Base-by-base conservation (phyloP, 2,329 filamentous ascomycete species). In the Capronia americana region DNA sequence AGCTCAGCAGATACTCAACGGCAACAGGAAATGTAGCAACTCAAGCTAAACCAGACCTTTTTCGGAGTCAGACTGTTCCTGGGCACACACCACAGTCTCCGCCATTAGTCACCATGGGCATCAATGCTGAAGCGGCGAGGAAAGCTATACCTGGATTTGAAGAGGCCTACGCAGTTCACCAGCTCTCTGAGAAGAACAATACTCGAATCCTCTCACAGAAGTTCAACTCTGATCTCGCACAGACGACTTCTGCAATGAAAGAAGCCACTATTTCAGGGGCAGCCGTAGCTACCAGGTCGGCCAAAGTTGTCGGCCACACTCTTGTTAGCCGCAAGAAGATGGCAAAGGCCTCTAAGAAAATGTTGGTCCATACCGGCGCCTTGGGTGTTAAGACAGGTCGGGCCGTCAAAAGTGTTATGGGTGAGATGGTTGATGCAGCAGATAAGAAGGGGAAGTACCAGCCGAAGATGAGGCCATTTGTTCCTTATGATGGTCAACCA, bases 361-460 rank as follows among this genome's bases (percentile, higher is more conserved):
- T 57, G 17, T 28, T 61, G n/a, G 38, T 65, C 7, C 46, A 61
- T 14, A 61, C 57, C 1, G 63, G 63, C 2, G 63, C 63, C 17
- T 10, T 65, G 2, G 34, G 57, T 24, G 38, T 65, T 2, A 61
- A 65, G 51, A 65, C 58, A 26, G 63, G 57, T 8, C 48, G 57
- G 34, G 63, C 63, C 0, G 20, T 61, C 30, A 61, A 61, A 51
- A 23, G 48, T 17, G 12, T 65, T 17, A 55, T 61, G 63, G 24
- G 38, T 34, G 63, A 65, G 32, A 65, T 65, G 63, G 56, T 65
- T 20, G 57, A 65, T 11, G 57, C 48, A 34, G 57, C 63, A 8
- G 63, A 61, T 30, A 57, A 57, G 34, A 65, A 65, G 50, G 63
- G 63, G 12, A 61, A 61, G 12, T 61, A 65, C 32, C 23, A 63